These are phyloP conservation scores for Aspergillus sp. DNA, from an alignment of 2,329 filamentous ascomycete species.

Conservation along the genomic window DNA sequence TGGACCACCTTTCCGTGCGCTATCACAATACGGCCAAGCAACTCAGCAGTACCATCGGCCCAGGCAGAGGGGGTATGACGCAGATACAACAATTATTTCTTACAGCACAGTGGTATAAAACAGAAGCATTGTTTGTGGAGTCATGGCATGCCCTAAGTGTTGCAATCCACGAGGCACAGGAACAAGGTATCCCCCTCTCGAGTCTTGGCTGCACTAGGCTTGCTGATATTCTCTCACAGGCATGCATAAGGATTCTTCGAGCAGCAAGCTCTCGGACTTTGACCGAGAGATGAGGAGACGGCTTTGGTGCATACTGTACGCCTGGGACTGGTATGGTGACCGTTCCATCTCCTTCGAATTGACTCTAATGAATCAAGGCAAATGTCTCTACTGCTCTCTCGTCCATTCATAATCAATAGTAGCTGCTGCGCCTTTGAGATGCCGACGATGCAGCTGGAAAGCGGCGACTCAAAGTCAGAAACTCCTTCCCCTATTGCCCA, in stretches of 20 bases:
- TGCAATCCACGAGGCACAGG: conserved; percentile 54
- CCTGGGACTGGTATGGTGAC: conserved; percentile 53
- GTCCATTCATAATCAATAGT: conserved; percentile 52
- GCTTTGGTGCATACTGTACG: conserved; percentile 52
- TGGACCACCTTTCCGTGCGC: conserved; percentile 44
- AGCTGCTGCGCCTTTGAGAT: conserved; percentile 44
- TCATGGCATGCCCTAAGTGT: conserved; percentile 54
- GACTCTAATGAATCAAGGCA: conserved; percentile 32
- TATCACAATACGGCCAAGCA: conserved; percentile 50
- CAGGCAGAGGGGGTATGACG: conserved; percentile 49
- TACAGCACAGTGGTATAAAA: conserved; percentile 53
- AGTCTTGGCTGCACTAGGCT: not conserved
- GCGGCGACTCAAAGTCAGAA: conserved; percentile 34
- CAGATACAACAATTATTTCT: conserved; percentile 58
- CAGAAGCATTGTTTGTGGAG: conserved; percentile 53
- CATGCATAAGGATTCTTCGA: conserved; percentile 44
- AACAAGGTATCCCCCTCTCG: conserved; percentile 45
- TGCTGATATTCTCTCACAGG: conserved; percentile 14
- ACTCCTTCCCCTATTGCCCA: conserved; percentile 51
- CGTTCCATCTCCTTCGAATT: not conserved
- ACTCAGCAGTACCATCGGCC: conserved; percentile 48
- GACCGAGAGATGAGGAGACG: conserved; percentile 54
- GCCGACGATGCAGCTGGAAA: conserved; percentile 46
- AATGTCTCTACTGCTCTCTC: conserved; percentile 50
- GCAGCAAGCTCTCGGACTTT: conserved; percentile 47